Conservation (phyloP, 306 rosid genomes). For the Dalbergia cochinchinensis region DNA sequence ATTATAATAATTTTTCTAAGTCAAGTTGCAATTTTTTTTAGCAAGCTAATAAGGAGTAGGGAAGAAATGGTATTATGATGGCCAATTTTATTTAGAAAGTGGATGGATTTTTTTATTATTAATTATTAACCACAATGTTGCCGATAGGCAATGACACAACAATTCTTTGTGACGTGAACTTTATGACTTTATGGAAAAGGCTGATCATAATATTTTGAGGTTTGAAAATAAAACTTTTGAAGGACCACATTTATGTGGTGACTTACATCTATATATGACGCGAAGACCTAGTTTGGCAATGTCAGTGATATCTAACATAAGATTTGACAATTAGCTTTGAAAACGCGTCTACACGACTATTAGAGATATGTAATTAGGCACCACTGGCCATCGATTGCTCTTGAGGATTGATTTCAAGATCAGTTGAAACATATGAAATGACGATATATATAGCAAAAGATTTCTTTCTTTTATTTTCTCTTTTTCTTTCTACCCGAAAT, state of each 20-base stretch:
- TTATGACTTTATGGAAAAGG: slow-evolving; percentile 45
- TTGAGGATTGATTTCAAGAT: background rate
- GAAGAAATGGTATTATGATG: background rate
- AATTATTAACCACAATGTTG: slow-evolving; percentile 21
- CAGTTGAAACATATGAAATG: background rate
- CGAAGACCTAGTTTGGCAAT: slow-evolving; percentile 12
- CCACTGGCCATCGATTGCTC: background rate
- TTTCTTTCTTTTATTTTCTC: too few species aligned
- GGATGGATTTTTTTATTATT: background rate
- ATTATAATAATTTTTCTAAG: slow-evolving; percentile 7
- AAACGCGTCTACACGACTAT: background rate
- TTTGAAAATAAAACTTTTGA: slow-evolving; percentile 40
- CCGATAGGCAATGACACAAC: slow-evolving; percentile 20
- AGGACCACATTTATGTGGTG: slow-evolving; percentile 41
- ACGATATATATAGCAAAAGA: too few species aligned
- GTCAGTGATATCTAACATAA: slow-evolving; percentile 15
- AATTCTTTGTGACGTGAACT: slow-evolving; percentile 40
- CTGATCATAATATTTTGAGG: slow-evolving; percentile 46
- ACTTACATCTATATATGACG: background rate
- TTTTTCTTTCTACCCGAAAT: too few species aligned
- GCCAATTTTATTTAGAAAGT: slow-evolving; percentile 30
- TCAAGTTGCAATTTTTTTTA: slow-evolving; percentile 35
- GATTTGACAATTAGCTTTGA: slow-evolving; percentile 18
- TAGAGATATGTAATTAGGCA: too few species aligned
- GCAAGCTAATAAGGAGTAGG: background rate